A percentile compares a stretch with the other conserved stretches of the same genome.
Evolutionary conservation across 345 rosid species (phyloP).

Genomic region (Erucastrum elatum): DNA sequence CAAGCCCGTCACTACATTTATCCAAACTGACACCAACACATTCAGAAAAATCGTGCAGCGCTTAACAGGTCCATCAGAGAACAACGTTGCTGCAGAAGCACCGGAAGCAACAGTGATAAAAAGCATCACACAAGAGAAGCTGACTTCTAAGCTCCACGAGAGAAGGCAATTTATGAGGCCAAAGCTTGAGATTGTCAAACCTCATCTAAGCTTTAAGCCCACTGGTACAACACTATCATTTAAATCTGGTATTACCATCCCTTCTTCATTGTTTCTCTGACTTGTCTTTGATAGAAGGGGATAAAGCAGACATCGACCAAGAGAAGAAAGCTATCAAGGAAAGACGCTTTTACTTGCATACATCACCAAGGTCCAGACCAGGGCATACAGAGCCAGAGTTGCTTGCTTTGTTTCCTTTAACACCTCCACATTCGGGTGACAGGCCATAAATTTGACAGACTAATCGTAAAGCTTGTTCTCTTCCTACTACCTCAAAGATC

Average conservation of each 20-base stretch:
- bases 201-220: conserved; percentile 53
- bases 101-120: conserved; percentile 41
- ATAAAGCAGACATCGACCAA: conserved; percentile 52
- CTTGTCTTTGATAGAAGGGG: conserved; percentile 52
- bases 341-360: conserved; percentile 72
- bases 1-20: conserved; percentile 75
- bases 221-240: conserved; percentile 47
- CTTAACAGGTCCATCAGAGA: conserved; percentile 65
- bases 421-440: conserved; percentile 50
- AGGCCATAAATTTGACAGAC: background rate
- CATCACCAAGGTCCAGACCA: conserved; percentile 61
- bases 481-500: conserved; percentile 11
- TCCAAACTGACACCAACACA: conserved; percentile 65
- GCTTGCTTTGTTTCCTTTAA: conserved; percentile 67
- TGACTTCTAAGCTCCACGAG: conserved; percentile 64
- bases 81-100: conserved; percentile 22
- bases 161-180: conserved; percentile 68
- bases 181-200: conserved; percentile 73
- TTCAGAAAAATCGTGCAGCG: conserved; percentile 77
- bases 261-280: conserved; percentile 62
- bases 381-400: conserved; percentile 62
- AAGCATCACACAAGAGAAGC: conserved; percentile 43
- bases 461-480: conserved; percentile 30
- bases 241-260: conserved; percentile 43
- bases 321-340: conserved; percentile 81